Base-by-base conservation (phyloP, 371 early-diverging fungal species). In the Apophysomyces sp. region DNA sequence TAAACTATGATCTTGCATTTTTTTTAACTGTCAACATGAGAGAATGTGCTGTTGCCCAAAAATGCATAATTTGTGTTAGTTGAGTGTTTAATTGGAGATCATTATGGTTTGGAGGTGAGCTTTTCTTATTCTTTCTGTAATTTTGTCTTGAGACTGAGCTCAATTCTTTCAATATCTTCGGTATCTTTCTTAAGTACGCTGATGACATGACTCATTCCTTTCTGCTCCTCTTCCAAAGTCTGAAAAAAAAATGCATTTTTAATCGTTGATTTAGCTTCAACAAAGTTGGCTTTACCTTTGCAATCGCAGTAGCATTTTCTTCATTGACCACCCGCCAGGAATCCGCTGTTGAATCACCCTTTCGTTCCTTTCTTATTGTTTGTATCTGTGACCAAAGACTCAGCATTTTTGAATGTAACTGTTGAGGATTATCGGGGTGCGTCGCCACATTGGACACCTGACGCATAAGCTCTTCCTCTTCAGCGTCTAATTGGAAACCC, bases 401-500 rank as follows among this genome's bases (percentile, higher is more conserved):
- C 7, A 52, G 37, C 29, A 69, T 53, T 31, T 58, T 53, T 30
- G 37, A 55, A 54, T 65, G 40, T 24, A 69, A 24, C 4, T 60
- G 59, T 16, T 64, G 62, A 18, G 69, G 69, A 28, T 29, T 64
- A 24, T 29, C 27, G 12, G 55, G 41, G 12, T 52, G 51, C n/a
- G 57, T 28, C 0, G 58, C 44, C 27, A 64, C 18, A 4, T 28
- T 27, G 32, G 64, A 54, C 55, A 69, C 37, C 18, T 18, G 21
- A 27, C 61, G 41, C 55, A 61, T 58, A 5, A 69, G 36, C 40
- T 58, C 52, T 24, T 69, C 57, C 55, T 69, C 69, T 21, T 64
- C 55, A 15, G 52, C 34, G 5, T 61, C 51, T 2, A 69, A 53
- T 11, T 60, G 65, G 44, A 61, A 63, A 21, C 69, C 69, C 51